A percentile compares a stretch with the other conserved stretches of the same genome.
phyloP scores from a whole-genome alignment of 139 green algal genomes.

The Pseudopediastrum boryanum region DNA sequence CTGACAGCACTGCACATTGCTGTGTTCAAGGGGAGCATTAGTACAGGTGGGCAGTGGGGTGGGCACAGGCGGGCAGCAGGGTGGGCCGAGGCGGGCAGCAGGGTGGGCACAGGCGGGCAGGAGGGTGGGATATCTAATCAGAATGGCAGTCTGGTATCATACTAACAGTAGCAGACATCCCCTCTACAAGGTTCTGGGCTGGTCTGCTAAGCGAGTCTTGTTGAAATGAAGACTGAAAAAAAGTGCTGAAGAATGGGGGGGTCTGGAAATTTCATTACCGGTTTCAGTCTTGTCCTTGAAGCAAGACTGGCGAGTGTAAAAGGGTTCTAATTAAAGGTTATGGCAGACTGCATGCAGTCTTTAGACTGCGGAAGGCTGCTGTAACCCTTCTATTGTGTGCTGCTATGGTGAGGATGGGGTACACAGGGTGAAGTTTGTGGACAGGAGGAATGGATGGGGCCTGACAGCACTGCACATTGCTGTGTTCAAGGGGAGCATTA shows the following conservation, averaged over 20 bases:
- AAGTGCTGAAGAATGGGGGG: too few species aligned
- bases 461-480: slow-evolving; percentile 60
- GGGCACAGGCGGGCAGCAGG: neutral
- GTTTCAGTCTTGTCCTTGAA: too few species aligned
- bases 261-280: too few species aligned
- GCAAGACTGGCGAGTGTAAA: too few species aligned
- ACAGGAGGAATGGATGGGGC: slow-evolving; percentile 62
- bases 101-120: neutral
- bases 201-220: too few species aligned
- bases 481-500: slow-evolving; percentile 46
- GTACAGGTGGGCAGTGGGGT: slow-evolving; percentile 38
- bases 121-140: too few species aligned
- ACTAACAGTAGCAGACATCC: slow-evolving; percentile 45
- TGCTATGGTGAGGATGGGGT: slow-evolving; percentile 43
- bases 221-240: too few species aligned
- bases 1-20: slow-evolving; percentile 60
- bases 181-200: too few species aligned
- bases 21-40: slow-evolving; percentile 46
- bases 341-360: too few species aligned
- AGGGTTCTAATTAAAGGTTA: too few species aligned
- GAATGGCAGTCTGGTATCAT: slow-evolving; percentile 17
- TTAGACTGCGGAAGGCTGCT: too few species aligned
- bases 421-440: slow-evolving; percentile 46
- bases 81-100: neutral
- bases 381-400: too few species aligned